Evolutionary conservation across 23 red algal species (phyloP).

Genomic region (Gracilaria caudata): DNA sequence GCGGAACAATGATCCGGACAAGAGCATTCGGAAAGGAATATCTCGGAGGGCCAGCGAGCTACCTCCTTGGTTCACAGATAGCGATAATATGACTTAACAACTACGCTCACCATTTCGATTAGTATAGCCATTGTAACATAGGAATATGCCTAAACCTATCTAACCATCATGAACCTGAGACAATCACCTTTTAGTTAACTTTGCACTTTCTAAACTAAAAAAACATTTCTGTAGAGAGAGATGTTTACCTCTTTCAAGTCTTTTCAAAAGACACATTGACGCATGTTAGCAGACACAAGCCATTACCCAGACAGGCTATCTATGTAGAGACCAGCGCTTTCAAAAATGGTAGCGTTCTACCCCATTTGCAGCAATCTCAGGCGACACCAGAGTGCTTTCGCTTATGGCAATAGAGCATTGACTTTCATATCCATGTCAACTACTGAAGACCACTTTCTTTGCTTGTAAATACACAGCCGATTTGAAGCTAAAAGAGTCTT

Average conservation of each 20-base stretch:
- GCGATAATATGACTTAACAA: neutral
- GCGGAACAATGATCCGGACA: slow-evolving; percentile 16
- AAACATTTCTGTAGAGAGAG: neutral
- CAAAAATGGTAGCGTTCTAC: too few relatives aligned
- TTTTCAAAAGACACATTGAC: too few relatives aligned
- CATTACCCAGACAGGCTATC: too few relatives aligned
- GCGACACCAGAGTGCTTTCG: too few relatives aligned
- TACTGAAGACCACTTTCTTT: too few relatives aligned
- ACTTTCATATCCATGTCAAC: too few relatives aligned
- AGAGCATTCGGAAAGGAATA: slow-evolving; percentile 47
- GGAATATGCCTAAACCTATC: neutral
- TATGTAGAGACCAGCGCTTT: too few relatives aligned
- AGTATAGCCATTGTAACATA: neutral
- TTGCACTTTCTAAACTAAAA: neutral
- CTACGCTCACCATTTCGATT: neutral
- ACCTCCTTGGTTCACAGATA: slow-evolving; percentile 58
- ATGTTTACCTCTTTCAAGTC: neutral
- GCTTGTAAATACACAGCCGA: too few relatives aligned
- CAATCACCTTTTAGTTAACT: neutral
- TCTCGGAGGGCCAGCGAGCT: slow-evolving; percentile 52
- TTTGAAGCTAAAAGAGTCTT: too few relatives aligned
- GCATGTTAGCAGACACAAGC: too few relatives aligned
- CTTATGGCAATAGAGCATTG: too few relatives aligned
- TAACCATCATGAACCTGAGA: neutral
- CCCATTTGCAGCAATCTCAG: too few relatives aligned